These are phyloP conservation scores for Corymbia maculata DNA, from an alignment of 345 rosid genomes.

Conservation along the genomic window DNA sequence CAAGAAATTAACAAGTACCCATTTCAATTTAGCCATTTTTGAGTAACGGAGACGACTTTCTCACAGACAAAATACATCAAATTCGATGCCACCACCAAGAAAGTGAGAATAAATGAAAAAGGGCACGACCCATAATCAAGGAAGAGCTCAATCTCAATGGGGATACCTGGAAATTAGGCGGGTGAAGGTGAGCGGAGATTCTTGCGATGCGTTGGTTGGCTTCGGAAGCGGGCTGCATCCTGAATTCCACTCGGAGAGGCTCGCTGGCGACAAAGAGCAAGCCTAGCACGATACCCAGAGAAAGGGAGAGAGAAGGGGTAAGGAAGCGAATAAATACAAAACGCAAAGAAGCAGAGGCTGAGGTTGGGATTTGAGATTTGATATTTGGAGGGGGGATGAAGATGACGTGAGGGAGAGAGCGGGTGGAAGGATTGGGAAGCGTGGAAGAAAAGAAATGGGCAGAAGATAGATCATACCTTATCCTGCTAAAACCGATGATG, in stretches of 20 bases:
- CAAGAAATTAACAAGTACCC: background rate
- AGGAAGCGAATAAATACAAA: background rate
- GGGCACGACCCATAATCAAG: background rate
- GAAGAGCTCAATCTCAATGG: background rate
- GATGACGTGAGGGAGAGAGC: background rate
- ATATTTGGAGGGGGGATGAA: background rate
- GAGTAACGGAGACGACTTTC: background rate
- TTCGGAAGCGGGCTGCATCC: constrained; percentile 21
- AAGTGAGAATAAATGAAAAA: background rate
- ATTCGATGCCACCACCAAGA: background rate
- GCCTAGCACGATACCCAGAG: background rate
- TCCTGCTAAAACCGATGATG: background rate
- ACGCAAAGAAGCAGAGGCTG: background rate
- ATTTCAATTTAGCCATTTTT: background rate
- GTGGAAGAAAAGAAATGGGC: constrained; percentile 4
- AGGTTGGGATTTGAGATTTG: background rate
- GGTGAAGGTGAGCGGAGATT: constrained; percentile 71
- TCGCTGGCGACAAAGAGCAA: background rate
- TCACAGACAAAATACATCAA: background rate
- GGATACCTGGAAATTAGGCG: constrained; percentile 24
- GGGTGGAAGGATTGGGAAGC: constrained; percentile 11
- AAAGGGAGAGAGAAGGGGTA: background rate
- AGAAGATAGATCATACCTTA: background rate
- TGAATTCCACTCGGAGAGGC: background rate
- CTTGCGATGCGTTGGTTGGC: constrained; percentile 65